A percentile compares a stretch with the other conserved stretches of the same genome.
Conservation (phyloP, 257 asterid genomes). For the Solanum ahanhuiri region DNA sequence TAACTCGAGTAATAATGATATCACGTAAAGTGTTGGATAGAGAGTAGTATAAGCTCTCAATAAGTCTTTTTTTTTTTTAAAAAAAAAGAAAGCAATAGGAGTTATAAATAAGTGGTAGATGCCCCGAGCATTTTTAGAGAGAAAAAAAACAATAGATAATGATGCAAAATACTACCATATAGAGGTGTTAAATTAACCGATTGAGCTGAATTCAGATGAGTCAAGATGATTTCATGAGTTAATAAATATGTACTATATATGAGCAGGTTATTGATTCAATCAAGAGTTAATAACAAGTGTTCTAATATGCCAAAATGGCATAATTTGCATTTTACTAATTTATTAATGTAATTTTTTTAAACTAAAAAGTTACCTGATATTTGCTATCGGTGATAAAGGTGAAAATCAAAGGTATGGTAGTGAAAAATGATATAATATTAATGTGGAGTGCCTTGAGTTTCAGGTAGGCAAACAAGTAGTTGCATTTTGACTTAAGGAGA, state of each 20-base stretch:
- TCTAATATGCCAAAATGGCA: neutral
- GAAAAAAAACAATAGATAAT: neutral
- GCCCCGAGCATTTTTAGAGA: neutral
- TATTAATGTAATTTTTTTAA: too few relatives aligned
- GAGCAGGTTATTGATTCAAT: neutral
- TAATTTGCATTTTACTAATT: neutral
- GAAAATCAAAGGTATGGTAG: neutral
- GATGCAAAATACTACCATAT: neutral
- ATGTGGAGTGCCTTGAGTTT: neutral
- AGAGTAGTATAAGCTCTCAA: too few relatives aligned
- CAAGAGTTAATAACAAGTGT: too few relatives aligned
- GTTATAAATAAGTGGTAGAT: neutral
- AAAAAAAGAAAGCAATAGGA: neutral
- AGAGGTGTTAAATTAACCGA: neutral
- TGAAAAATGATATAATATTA: neutral
- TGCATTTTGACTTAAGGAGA: neutral
- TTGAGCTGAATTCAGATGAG: neutral
- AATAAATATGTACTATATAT: too few relatives aligned
- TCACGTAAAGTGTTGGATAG: neutral
- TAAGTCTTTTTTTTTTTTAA: too few relatives aligned
- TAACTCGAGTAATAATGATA: neutral
- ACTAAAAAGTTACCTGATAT: too few relatives aligned
- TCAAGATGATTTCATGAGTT: too few relatives aligned
- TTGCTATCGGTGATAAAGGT: neutral
- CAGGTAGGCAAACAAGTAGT: neutral